A percentile compares a stretch with the other conserved stretches of the same genome.
Conservation (phyloP, 352 stramenopile species). For the Pythium dissotocum region DNA sequence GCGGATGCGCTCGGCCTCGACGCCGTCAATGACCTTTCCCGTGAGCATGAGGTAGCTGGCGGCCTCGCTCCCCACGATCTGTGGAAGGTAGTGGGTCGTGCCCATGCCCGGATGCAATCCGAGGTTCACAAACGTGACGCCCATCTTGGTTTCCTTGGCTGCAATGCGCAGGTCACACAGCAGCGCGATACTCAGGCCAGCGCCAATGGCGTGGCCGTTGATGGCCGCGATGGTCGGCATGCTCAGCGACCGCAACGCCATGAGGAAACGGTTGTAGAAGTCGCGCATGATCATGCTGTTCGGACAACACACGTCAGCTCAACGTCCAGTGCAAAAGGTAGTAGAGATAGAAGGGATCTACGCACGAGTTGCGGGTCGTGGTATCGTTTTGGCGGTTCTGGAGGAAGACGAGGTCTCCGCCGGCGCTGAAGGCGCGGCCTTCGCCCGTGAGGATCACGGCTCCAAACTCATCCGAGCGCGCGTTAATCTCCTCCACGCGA, state of each 20-base stretch:
- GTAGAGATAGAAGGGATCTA: not conserved
- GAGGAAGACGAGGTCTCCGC: slow-evolving; percentile 87
- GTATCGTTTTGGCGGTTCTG: slow-evolving; percentile 54
- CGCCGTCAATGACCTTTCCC: slow-evolving; percentile 73
- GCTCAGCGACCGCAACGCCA: slow-evolving; percentile 65
- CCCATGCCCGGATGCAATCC: slow-evolving; percentile 89
- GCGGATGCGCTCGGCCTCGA: slow-evolving; percentile 49
- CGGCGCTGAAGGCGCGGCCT: slow-evolving; percentile 83
- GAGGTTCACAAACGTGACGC: slow-evolving; percentile 87
- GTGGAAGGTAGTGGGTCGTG: slow-evolving; percentile 75
- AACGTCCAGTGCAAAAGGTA: not conserved
- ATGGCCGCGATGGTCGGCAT: slow-evolving; percentile 86
- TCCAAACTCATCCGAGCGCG: slow-evolving; percentile 48
- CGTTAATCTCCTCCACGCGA: slow-evolving; percentile 52
- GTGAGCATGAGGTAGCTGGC: slow-evolving; percentile 78
- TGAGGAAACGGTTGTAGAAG: slow-evolving; percentile 84
- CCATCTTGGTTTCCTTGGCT: slow-evolving; percentile 68
- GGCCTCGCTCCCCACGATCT: slow-evolving; percentile 54
- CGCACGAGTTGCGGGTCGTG: slow-evolving; percentile 70
- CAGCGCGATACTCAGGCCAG: slow-evolving; percentile 78
- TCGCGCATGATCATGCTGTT: slow-evolving; percentile 70
- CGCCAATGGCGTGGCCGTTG: slow-evolving; percentile 82
- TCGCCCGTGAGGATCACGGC: slow-evolving; percentile 78
- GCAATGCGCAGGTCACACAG: slow-evolving; percentile 83
- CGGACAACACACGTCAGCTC: not conserved